Conservation (phyloP, 2,329 filamentous ascomycete species). For the Akanthomyces uredinophilus region DNA sequence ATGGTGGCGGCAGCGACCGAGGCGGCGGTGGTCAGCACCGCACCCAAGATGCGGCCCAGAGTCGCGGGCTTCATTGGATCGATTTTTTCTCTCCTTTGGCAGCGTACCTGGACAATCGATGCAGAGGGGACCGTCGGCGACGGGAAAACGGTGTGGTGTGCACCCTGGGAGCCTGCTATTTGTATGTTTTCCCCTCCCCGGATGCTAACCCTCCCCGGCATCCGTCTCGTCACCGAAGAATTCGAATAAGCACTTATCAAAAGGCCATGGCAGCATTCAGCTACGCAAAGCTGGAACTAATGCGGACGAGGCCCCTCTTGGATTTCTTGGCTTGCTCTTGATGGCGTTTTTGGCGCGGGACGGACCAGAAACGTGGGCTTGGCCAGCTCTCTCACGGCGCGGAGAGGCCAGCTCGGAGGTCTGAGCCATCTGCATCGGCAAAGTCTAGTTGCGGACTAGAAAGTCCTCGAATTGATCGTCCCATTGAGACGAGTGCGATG, state of each 20-base stretch:
- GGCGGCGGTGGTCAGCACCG: conserved; percentile 26
- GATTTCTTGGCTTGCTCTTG: background rate
- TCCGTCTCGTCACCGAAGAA: conserved; percentile 5
- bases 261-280: background rate
- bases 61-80: conserved; percentile 26
- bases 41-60: conserved; percentile 17
- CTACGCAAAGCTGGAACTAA: background rate
- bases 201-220: background rate
- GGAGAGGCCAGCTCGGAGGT: background rate
- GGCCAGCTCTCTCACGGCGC: background rate
- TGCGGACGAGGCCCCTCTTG: background rate
- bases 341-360: conserved; percentile 5
- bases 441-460: background rate
- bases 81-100: too few relatives aligned
- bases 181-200: background rate
- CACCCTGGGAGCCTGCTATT: background rate
- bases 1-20: conserved; percentile 42
- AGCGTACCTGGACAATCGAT: background rate
- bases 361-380: conserved; percentile 10
- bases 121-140: background rate
- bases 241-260: background rate
- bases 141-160: background rate
- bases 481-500: background rate
- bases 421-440: conserved; percentile 5
- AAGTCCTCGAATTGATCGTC: background rate